phyloP scores from a whole-genome alignment of 371 early-diverging fungal species.

The Mucor sp. region DNA sequence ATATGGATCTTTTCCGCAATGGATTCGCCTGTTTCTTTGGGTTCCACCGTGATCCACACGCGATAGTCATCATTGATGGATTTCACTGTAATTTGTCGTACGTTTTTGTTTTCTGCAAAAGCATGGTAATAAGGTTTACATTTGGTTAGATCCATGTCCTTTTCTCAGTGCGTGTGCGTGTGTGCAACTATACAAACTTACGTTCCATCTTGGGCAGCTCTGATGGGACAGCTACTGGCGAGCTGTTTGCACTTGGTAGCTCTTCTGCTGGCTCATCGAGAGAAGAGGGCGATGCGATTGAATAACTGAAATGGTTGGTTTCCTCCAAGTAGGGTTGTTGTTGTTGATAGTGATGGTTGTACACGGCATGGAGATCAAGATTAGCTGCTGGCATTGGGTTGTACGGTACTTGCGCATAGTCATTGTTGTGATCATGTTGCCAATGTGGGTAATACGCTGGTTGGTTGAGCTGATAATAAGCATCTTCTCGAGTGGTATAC shows the following conservation, averaged over 20 bases:
- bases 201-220: background rate
- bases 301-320: background rate
- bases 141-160: background rate
- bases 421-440: background rate
- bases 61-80: constrained; percentile 40
- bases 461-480: background rate
- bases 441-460: background rate
- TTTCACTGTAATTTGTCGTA: constrained; percentile 41
- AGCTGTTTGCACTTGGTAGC: background rate
- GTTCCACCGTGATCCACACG: constrained; percentile 45
- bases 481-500: background rate
- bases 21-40: constrained; percentile 38
- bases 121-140: background rate
- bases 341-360: background rate
- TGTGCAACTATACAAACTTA: background rate
- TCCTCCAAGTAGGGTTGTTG: background rate
- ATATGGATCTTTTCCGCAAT: constrained; percentile 39
- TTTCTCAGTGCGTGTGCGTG: no score
- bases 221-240: background rate
- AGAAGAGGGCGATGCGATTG: background rate
- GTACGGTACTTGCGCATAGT: background rate
- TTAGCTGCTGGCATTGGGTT: background rate
- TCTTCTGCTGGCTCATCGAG: background rate
- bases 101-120: constrained; percentile 10
- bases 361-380: background rate